Percentiles rank a stretch among this genome's conserved stretches.
These are phyloP conservation scores for Porogramme epimiltina DNA, from an alignment of 1,284 basidiomycete species.

Conservation along the genomic window DNA sequence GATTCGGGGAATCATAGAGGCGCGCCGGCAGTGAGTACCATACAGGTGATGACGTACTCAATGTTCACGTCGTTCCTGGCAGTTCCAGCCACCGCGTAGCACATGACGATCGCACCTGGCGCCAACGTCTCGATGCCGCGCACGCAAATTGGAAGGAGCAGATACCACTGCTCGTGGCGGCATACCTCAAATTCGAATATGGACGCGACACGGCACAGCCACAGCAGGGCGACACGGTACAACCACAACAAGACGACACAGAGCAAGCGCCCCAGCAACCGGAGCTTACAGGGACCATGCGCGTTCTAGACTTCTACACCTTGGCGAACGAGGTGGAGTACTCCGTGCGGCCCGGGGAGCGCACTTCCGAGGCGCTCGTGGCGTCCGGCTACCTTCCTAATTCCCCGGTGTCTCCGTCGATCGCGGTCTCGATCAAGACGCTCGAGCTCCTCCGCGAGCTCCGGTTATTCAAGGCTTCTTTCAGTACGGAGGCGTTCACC, in stretches of 20 bases:
- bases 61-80: no score
- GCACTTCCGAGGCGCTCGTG: slow-evolving; percentile 4
- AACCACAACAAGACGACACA: neutral
- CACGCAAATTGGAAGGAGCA: neutral
- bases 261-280: neutral
- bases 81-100: neutral
- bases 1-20: no score
- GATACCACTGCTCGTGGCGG: neutral
- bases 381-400: slow-evolving; percentile 9
- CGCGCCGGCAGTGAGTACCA: no score
- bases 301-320: neutral
- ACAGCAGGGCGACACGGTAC: no score
- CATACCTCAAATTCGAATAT: neutral
- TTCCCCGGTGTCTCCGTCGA: slow-evolving; percentile 16
- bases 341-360: neutral
- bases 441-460: slow-evolving; percentile 31
- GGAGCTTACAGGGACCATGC: neutral
- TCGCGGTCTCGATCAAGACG: slow-evolving; percentile 32
- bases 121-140: neutral
- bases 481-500: slow-evolving; percentile 36
- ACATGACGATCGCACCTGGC: neutral
- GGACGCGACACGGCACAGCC: neutral
- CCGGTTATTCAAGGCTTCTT: slow-evolving; percentile 27
- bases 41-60: no score
- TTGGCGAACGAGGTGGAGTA: neutral